Percentiles rank a stretch among this genome's conserved stretches.
Evolutionary conservation across 768 basidiomycete genomes (phyloP).

Genomic region (Collybiopsis confluens): DNA sequence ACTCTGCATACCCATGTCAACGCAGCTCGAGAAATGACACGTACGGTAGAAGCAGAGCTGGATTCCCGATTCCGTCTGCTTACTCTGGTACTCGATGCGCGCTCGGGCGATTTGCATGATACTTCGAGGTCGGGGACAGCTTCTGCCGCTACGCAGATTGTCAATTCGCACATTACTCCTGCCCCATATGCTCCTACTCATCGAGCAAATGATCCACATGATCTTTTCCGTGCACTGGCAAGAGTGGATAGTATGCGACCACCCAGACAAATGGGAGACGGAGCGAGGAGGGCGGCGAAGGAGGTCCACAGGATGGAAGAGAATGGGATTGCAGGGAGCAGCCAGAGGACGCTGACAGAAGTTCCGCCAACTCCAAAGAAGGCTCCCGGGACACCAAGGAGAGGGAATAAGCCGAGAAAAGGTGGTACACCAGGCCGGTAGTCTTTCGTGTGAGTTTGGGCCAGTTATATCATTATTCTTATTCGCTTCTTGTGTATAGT

Average conservation of each 20-base stretch:
- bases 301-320: conserved; percentile 67
- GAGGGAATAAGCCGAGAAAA: conserved; percentile 45
- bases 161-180: conserved; percentile 27
- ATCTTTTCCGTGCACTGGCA: conserved; percentile 63
- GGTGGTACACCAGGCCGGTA: conserved; percentile 16
- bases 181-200: conserved; percentile 10
- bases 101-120: conserved; percentile 25
- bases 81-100: conserved; percentile 42
- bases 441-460: neutral
- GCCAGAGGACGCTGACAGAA: conserved; percentile 54
- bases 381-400: conserved; percentile 63
- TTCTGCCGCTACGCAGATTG: conserved; percentile 26
- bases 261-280: conserved; percentile 64
- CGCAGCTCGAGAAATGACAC: conserved; percentile 47
- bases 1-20: conserved; percentile 49
- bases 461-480: conserved; percentile 4
- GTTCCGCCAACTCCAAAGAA: conserved; percentile 58
- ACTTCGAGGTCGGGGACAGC: conserved; percentile 18
- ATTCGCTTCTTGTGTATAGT: neutral
- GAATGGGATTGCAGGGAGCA: conserved; percentile 41
- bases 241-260: conserved; percentile 64
- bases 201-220: conserved; percentile 36
- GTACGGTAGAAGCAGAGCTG: conserved; percentile 51
- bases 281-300: conserved; percentile 62
- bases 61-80: conserved; percentile 63